phyloP scores from a whole-genome alignment of 1,284 basidiomycete species.

The Ceratobasidium sp. region DNA sequence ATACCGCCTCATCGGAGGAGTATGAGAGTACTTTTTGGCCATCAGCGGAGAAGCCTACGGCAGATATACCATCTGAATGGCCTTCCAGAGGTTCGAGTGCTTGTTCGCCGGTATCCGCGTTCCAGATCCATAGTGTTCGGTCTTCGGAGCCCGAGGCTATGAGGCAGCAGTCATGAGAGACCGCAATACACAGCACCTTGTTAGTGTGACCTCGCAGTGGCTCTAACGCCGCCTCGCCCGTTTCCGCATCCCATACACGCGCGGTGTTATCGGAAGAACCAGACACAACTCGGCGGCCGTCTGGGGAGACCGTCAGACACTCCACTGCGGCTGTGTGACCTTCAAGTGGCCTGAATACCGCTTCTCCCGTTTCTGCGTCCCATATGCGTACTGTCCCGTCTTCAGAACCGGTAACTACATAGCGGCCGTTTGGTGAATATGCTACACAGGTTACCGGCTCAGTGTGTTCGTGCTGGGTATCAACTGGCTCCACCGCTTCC shows the following conservation, averaged over 20 bases:
- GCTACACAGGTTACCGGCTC: no score
- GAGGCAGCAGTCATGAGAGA: slow-evolving; percentile 27
- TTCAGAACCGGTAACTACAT: neutral
- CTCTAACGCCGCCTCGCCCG: neutral
- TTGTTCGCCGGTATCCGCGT: slow-evolving; percentile 2
- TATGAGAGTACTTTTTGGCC: slow-evolving; percentile 44
- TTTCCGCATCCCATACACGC: slow-evolving; percentile 40
- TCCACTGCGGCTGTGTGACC: neutral
- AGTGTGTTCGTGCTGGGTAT: no score
- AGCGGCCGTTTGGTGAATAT: no score
- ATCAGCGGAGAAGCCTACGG: neutral
- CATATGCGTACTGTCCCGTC: slow-evolving; percentile 39
- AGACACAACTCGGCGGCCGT: slow-evolving; percentile 25
- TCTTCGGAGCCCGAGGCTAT: slow-evolving; percentile 32
- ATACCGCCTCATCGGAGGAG: slow-evolving; percentile 5
- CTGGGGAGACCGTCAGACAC: slow-evolving; percentile 2
- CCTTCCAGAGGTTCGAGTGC: neutral
- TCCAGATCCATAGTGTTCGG: slow-evolving; percentile 35
- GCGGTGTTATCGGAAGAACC: slow-evolving; percentile 7
- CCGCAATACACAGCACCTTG: slow-evolving; percentile 7
- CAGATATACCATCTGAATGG: neutral
- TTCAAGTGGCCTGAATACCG: neutral
- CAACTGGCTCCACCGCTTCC: no score
- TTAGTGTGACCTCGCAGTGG: slow-evolving; percentile 41
- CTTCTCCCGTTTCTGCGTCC: slow-evolving; percentile 16